Base-by-base conservation (phyloP, 306 rosid species). In the Dalbergia oliveri region DNA sequence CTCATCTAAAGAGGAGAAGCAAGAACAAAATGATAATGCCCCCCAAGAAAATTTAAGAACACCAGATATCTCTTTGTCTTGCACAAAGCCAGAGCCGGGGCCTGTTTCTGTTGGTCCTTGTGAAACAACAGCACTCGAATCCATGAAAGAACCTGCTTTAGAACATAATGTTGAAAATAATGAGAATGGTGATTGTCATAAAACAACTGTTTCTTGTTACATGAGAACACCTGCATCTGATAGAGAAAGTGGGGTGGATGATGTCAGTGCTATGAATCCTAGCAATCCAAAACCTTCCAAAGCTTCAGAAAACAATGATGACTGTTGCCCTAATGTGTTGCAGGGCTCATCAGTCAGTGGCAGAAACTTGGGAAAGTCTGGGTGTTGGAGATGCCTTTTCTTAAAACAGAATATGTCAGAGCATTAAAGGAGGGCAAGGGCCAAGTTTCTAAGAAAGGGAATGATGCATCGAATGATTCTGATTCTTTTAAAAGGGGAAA, bases 161-260 rank as follows among this genome's bases (percentile, higher is more conserved):
- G 87, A 87, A 63, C 84, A 80, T 64, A 78, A 66, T 53, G 82
- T 49, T 60, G 82, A 80, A 80, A 82, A 76, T 69, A 83, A 80
- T 77, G 86, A 78, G 79, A 85, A 50, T 15, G 87, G 73, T 63
- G 64, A 57, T 73, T 69, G 69, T 76, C 81, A 80, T 39, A 84
- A 72, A 70, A 41, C 26, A 16, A 34, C 66, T 21, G 53, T 41
- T 79, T 53, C 83, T 31, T 81, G 64, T 45, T 43, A 79, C 65
- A 70, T 77, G 83, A 72, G 57, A 73, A 65, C 66, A 13, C 79
- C 88, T 83, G 59, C 84, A 44, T 84, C 93, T 50, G 93, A 93
- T 72, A 77, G 77, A n/a, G 86, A 69, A 79, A 78, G 78, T 75
- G 90, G 65, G 81, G 80, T 73, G 50, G 89, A 82, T 68, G 89